Evolutionary conservation across 768 basidiomycete genomes (phyloP).

Genomic region (Leccinum ochraceum): DNA sequence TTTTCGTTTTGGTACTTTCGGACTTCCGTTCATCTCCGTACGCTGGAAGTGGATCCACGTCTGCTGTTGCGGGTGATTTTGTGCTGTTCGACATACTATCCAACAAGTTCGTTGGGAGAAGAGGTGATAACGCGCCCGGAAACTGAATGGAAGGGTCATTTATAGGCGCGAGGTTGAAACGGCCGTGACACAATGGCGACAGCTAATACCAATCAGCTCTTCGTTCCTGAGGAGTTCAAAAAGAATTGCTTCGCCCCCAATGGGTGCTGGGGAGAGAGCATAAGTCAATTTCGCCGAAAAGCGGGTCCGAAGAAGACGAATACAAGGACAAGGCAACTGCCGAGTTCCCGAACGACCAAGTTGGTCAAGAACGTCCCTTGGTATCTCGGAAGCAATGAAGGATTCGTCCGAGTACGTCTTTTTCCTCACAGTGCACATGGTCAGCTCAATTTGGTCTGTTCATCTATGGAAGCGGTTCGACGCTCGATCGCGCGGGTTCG

Average conservation of each 20-base stretch:
- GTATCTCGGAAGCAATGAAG: conserved; percentile 55
- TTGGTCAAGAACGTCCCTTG: conserved; percentile 94
- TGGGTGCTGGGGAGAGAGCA: too few relatives aligned
- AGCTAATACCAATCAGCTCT: not conserved
- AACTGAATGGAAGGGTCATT: not conserved
- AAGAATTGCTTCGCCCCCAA: too few relatives aligned
- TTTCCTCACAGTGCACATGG: conserved; percentile 68
- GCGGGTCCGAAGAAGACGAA: conserved; percentile 66
- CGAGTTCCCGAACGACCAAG: conserved; percentile 77
- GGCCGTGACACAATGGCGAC: too few relatives aligned
- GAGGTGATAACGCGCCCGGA: not conserved
- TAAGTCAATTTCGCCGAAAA: conserved; percentile 61
- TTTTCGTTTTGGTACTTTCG: not conserved
- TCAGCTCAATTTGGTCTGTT: conserved; percentile 80
- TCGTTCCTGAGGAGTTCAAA: too few relatives aligned
- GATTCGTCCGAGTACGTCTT: conserved; percentile 27
- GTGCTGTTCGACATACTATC: conserved; percentile 5
- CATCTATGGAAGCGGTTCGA: conserved; percentile 93
- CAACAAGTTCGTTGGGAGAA: not conserved
- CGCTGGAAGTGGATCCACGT: not conserved
- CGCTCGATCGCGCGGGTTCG: conserved; percentile 82
- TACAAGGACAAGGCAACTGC: conserved; percentile 37
- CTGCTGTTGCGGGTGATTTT: not conserved
- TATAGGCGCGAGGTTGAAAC: not conserved
- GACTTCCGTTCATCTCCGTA: not conserved